Evolutionary conservation across 306 rosid species (phyloP).

Genomic region (Cicer yamashitae): DNA sequence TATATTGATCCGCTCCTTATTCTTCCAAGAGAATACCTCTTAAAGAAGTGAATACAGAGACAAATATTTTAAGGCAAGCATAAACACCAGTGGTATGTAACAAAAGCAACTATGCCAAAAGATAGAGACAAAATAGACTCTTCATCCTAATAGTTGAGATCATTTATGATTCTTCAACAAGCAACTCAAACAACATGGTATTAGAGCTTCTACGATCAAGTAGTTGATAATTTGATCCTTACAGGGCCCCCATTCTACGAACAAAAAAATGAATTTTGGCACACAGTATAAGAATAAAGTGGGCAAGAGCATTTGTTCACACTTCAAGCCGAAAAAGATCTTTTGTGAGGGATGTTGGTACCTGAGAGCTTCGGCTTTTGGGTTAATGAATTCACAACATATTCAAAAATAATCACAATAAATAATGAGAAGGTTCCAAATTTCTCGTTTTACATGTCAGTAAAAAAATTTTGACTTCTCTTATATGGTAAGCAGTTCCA

Average conservation of each 20-base stretch:
- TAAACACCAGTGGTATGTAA: constrained; percentile 5
- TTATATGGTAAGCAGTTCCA: background rate
- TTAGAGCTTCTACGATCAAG: background rate
- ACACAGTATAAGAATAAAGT: background rate
- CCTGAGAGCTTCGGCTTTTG: background rate
- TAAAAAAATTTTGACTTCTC: constrained; percentile 27
- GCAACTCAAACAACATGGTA: background rate
- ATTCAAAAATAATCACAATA: constrained; percentile 17
- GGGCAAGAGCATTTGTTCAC: background rate
- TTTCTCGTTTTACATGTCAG: constrained; percentile 26
- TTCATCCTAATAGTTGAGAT: background rate
- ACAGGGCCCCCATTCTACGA: background rate
- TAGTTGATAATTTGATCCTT: background rate
- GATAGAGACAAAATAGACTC: constrained; percentile 6
- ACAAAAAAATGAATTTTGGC: background rate
- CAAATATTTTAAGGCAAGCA: constrained; percentile 8
- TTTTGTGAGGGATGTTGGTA: background rate
- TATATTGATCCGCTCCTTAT: constrained; percentile 28
- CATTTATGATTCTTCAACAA: constrained; percentile 7
- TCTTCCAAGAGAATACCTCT: constrained; percentile 23
- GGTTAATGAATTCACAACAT: background rate
- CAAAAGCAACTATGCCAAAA: constrained; percentile 32
- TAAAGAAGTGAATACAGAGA: constrained; percentile 12
- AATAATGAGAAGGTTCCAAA: constrained; percentile 10
- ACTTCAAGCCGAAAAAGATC: background rate